These are phyloP conservation scores for Chlorella sorokiniana DNA, from an alignment of 139 green algal genomes.

Conservation along the genomic window DNA sequence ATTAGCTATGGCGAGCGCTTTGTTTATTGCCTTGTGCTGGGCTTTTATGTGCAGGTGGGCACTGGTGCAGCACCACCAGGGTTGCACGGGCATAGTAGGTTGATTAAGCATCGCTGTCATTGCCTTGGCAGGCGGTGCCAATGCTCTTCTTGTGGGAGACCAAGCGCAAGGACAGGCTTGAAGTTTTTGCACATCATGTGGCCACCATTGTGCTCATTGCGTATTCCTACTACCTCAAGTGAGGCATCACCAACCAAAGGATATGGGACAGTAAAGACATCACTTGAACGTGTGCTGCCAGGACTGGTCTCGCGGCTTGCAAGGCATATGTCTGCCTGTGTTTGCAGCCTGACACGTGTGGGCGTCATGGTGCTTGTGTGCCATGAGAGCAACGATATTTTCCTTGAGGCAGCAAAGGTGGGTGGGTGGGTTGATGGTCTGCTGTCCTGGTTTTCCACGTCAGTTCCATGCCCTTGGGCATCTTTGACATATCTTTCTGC, in stretches of 20 bases:
- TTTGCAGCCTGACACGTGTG: conserved; percentile 71
- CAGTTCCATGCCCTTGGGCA: background rate
- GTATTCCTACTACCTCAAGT: conserved; percentile 69
- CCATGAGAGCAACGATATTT: conserved; percentile 90
- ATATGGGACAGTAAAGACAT: background rate
- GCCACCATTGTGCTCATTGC: conserved; percentile 78
- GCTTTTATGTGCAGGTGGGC: conserved; percentile 71
- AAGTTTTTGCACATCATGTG: conserved; percentile 83
- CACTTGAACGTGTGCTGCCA: background rate
- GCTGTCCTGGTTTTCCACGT: background rate
- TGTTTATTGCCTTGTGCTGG: conserved; percentile 82
- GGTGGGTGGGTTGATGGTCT: background rate
- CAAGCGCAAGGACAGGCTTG: conserved; percentile 81
- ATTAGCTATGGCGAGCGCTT: conserved; percentile 59
- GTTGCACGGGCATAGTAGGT: too few relatives aligned
- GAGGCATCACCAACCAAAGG: background rate
- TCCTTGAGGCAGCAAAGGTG: conserved; percentile 67
- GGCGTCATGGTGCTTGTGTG: conserved; percentile 84
- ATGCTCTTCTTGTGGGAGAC: conserved; percentile 68
- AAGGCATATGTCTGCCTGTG: background rate
- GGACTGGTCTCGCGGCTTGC: background rate
- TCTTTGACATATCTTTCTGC: background rate
- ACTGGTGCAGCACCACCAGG: too few relatives aligned
- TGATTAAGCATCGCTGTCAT: background rate
- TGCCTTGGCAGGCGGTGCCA: conserved; percentile 45